phyloP scores from a whole-genome alignment of 1,284 basidiomycete species.

The Schizopora paradoxa region DNA sequence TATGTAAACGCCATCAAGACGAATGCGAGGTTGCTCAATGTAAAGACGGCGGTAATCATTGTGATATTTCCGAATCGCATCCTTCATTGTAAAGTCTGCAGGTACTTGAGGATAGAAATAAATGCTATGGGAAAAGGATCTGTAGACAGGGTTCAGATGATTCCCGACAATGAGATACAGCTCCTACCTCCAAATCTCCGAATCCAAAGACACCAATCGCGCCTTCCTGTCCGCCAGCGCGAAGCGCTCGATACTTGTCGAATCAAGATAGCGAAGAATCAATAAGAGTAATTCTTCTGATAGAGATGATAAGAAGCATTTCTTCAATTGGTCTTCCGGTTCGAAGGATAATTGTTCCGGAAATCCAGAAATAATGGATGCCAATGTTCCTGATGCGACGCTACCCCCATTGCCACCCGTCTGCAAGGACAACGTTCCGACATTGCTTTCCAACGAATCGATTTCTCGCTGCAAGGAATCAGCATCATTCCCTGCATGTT shows the following conservation, averaged over 20 bases:
- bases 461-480: not conserved
- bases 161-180: constrained; percentile 1
- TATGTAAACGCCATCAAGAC: constrained; percentile 86
- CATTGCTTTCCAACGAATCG: not conserved
- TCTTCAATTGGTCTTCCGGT: constrained; percentile 61
- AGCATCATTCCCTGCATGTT: too few relatives aligned
- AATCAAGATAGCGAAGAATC: constrained; percentile 60
- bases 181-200: constrained; percentile 71
- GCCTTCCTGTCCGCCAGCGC: constrained; percentile 68
- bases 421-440: not conserved
- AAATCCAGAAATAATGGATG: constrained; percentile 43
- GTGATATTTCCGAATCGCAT: constrained; percentile 46
- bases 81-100: constrained; percentile 39
- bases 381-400: constrained; percentile 37
- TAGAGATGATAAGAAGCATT: constrained; percentile 49
- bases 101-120: constrained; percentile 73
- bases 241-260: constrained; percentile 71
- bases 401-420: not conserved
- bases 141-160: constrained; percentile 27
- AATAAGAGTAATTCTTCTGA: constrained; percentile 74
- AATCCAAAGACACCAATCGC: constrained; percentile 61
- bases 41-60: constrained; percentile 70
- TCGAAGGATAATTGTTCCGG: constrained; percentile 51
- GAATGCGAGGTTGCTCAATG: constrained; percentile 77
- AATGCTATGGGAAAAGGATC: constrained; percentile 47